Evolutionary conservation across 2,329 filamentous ascomycete genomes (phyloP).

Genomic region (Calonectria montana): DNA sequence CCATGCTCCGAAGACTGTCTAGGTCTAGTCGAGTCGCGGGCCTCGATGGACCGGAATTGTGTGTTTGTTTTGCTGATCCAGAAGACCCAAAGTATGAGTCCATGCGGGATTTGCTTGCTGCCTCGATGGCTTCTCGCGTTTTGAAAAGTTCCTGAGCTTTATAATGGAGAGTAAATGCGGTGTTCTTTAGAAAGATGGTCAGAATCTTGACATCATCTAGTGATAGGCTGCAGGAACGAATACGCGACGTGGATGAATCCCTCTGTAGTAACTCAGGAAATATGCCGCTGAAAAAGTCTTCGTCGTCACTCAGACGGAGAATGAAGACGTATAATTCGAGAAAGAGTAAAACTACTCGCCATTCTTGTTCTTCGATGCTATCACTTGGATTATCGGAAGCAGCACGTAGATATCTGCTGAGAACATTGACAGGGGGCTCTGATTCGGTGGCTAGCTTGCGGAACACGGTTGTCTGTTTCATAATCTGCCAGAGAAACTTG

Average conservation of each 20-base stretch:
- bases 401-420: conserved; percentile 46
- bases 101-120: conserved; percentile 40
- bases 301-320: conserved; percentile 92
- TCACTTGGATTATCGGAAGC: conserved; percentile 41
- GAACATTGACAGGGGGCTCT: conserved; percentile 42
- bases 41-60: not conserved
- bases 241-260: conserved; percentile 57
- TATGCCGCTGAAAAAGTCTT: conserved; percentile 84
- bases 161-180: conserved; percentile 91
- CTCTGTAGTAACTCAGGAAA: conserved; percentile 52
- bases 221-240: conserved; percentile 74
- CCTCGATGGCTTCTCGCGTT: conserved; percentile 35
- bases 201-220: conserved; percentile 78
- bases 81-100: conserved; percentile 44
- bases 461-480: conserved; percentile 57
- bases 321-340: conserved; percentile 95
- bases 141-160: conserved; percentile 73
- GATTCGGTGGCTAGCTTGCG: conserved; percentile 45
- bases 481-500: conserved; percentile 83
- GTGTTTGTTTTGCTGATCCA: conserved; percentile 1
- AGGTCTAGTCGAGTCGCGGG: conserved; percentile 66
- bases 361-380: conserved; percentile 67
- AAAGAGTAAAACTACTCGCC: conserved; percentile 90
- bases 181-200: conserved; percentile 87
- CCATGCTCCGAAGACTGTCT: conserved; percentile 80